Evolutionary conservation across 768 basidiomycete genomes (phyloP), one percentile per base, ranked within the genome.

Genomic region (Termitomyces sp.): DNA sequence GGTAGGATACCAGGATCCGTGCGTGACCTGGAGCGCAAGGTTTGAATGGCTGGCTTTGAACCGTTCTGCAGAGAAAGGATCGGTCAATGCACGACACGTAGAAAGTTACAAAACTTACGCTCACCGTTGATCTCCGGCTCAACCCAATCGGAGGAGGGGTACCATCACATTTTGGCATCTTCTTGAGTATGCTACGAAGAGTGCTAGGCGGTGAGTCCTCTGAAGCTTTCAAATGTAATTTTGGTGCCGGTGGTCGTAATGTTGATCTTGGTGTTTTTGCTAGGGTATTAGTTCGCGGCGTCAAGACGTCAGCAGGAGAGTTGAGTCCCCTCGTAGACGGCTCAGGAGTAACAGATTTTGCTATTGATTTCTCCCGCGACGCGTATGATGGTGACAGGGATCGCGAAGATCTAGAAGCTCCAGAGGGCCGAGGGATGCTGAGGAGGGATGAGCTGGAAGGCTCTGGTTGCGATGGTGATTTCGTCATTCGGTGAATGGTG

Each of bases 401-500:
- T n/a, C 62, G 52, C 16, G 62, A 61, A 49, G 63, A 55, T 32
- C 62, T 58, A 9, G 38, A 52, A 4, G 35, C 28, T 12, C 53
- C 58, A 28, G 60, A 61, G 2, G 40, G 55, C 28, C 54, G 60
- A 36, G 60, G 60, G 49, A 60, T 54, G 7, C 49, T 61, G 32
- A 67, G 59, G 46, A 59, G 60, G 38, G 57, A 58, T 58, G 46
- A 35, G 40, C 50, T 55, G 16, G 60, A 52, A 11, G 66, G 36
- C 12, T 64, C 61, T 62, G 60, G 57, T 59, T 73, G 73, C 44
- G 76, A 77, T 1, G 84, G 82, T 15, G 79, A 75, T 55, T 80
- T 76, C 2, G 90, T 91, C 90, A 91, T 92, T 50, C 84, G 82
- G 65, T 87, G 82, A 40, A 92, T 81, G 0, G 90, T 92, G 59